Conservation (phyloP, 202 grass and related monocot genomes). For the Zizania palustris region DNA sequence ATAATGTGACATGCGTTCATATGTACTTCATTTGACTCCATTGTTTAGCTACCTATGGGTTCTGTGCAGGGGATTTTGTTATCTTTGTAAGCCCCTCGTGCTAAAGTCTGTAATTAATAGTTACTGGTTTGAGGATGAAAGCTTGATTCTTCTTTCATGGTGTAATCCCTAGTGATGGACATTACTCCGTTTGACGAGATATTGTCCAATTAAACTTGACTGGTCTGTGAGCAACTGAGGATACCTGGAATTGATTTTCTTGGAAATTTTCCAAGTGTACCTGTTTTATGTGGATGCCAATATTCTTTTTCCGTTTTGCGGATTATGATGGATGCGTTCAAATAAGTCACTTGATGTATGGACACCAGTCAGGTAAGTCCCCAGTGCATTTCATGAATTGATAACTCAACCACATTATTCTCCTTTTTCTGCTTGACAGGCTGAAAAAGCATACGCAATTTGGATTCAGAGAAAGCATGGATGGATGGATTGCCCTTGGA, state of each 20-base stretch:
- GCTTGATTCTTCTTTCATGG: slow-evolving; percentile 42
- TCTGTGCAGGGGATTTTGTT: slow-evolving; percentile 47
- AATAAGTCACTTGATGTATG: neutral
- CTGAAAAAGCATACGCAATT: slow-evolving; percentile 1
- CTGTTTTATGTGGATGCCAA: slow-evolving; percentile 23
- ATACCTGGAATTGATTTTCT: slow-evolving; percentile 20
- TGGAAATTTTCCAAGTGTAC: neutral
- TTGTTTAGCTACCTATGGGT: slow-evolving; percentile 47
- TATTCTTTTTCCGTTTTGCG: neutral
- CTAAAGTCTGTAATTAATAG: slow-evolving; percentile 66
- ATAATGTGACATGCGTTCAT: slow-evolving; percentile 43
- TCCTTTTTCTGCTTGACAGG: neutral
- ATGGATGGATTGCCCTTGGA: too few species aligned
- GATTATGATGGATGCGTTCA: slow-evolving; percentile 27
- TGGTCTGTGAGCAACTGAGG: slow-evolving; percentile 3
- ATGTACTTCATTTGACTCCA: slow-evolving; percentile 24
- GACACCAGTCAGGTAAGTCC: slow-evolving; percentile 11
- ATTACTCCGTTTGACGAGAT: slow-evolving; percentile 47
- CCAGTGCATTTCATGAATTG: slow-evolving; percentile 16
- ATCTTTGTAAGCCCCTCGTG: slow-evolving; percentile 43
- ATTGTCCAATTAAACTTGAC: slow-evolving; percentile 35
- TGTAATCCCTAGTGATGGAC: slow-evolving; percentile 37
- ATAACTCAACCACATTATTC: slow-evolving; percentile 2
- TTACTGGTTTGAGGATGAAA: slow-evolving; percentile 42
- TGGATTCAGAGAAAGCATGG: neutral